Evolutionary conservation across 2,329 filamentous ascomycete genomes (phyloP).

Genomic region (Aspergillus carbonarius): DNA sequence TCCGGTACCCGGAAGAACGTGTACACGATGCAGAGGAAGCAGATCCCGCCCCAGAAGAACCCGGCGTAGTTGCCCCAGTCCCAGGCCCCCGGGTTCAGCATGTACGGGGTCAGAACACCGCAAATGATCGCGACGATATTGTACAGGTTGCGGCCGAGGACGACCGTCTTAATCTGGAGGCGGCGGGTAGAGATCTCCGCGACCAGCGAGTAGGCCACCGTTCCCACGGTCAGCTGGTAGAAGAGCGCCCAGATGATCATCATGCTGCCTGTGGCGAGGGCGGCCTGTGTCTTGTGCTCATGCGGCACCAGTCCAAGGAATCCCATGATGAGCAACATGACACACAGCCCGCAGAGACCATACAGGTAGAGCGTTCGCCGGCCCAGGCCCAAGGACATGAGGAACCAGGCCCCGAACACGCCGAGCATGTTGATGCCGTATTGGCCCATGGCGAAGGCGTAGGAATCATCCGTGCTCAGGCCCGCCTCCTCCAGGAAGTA

Average conservation of each 20-base stretch:
- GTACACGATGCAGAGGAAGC: slow-evolving; percentile 77
- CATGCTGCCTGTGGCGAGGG: slow-evolving; percentile 77
- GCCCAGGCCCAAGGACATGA: slow-evolving; percentile 74
- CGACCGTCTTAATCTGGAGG: slow-evolving; percentile 87
- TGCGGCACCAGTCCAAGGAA: slow-evolving; percentile 75
- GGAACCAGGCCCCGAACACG: slow-evolving; percentile 76
- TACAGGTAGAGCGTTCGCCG: slow-evolving; percentile 74
- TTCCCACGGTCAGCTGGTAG: slow-evolving; percentile 85
- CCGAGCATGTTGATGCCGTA: slow-evolving; percentile 73
- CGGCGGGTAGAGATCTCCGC: slow-evolving; percentile 79
- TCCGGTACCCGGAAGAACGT: slow-evolving; percentile 80
- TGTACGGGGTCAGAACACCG: slow-evolving; percentile 82
- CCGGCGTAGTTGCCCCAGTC: slow-evolving; percentile 84
- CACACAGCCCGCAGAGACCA: slow-evolving; percentile 69
- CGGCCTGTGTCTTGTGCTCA: slow-evolving; percentile 58
- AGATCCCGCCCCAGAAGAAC: slow-evolving; percentile 84
- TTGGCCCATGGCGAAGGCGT: slow-evolving; percentile 59
- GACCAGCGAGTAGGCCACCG: slow-evolving; percentile 86
- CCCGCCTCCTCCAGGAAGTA: slow-evolving; percentile 60
- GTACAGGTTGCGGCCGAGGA: slow-evolving; percentile 76
- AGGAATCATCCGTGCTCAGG: slow-evolving; percentile 50
- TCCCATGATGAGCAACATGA: slow-evolving; percentile 78
- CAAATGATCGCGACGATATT: slow-evolving; percentile 81
- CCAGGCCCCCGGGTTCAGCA: slow-evolving; percentile 86
- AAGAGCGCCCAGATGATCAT: slow-evolving; percentile 80